Evolutionary conservation across 208 protist genomes (phyloP).

Genomic region (Trypanosoma congolense): DNA sequence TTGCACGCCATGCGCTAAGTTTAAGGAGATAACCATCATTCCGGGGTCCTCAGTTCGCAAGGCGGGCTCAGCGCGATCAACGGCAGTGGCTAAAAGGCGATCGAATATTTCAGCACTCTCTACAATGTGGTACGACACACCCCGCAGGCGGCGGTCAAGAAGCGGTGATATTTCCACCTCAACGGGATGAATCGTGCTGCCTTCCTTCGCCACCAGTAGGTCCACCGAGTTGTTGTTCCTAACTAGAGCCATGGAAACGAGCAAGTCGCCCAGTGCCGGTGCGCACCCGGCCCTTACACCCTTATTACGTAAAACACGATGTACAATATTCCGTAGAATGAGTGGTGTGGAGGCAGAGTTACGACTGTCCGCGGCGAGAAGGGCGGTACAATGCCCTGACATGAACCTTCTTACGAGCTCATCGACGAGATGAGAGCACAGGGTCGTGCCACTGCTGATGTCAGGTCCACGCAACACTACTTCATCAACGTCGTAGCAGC

Average conservation of each 20-base stretch:
- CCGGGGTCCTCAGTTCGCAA: slow-evolving; percentile 66
- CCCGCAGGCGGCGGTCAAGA: slow-evolving; percentile 40
- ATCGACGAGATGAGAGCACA: slow-evolving; percentile 51
- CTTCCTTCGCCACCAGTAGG: slow-evolving; percentile 50
- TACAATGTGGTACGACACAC: slow-evolving; percentile 49
- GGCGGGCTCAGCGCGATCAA: slow-evolving; percentile 63
- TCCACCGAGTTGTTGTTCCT: slow-evolving; percentile 70
- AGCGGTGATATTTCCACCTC: slow-evolving; percentile 56
- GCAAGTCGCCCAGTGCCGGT: slow-evolving; percentile 41
- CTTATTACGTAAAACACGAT: slow-evolving; percentile 44
- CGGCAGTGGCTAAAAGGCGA: slow-evolving; percentile 50
- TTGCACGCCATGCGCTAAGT: slow-evolving; percentile 43
- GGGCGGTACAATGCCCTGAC: slow-evolving; percentile 46
- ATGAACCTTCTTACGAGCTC: slow-evolving; percentile 53
- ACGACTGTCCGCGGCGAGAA: slow-evolving; percentile 65
- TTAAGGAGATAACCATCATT: slow-evolving; percentile 68
- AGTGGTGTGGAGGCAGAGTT: slow-evolving; percentile 69
- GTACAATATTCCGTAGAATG: slow-evolving; percentile 57
- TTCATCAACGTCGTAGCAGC: slow-evolving; percentile 67
- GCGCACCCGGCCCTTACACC: slow-evolving; percentile 3
- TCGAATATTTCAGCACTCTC: slow-evolving; percentile 54
- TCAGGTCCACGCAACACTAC: slow-evolving; percentile 43
- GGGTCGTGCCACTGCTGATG: slow-evolving; percentile 18
- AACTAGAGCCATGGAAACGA: slow-evolving; percentile 69
- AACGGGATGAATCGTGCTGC: slow-evolving; percentile 46